Evolutionary conservation across 345 rosid species (phyloP).

Genomic region (Theobroma cacao): DNA sequence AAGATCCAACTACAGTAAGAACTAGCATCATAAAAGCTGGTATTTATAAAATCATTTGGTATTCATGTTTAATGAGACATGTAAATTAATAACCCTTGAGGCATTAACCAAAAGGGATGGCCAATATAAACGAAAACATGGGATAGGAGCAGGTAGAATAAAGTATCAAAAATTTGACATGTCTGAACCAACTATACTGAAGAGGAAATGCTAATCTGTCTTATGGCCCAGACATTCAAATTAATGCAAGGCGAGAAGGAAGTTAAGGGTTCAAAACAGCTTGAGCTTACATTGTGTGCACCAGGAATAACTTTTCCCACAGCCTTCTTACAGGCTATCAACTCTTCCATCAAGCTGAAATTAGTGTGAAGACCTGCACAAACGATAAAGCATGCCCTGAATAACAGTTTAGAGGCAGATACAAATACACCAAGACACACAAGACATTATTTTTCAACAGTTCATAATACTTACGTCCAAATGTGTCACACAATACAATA

Average conservation of each 20-base stretch:
- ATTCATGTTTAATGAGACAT: neutral
- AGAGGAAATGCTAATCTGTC: neutral
- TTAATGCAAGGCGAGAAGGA: neutral
- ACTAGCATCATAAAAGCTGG: neutral
- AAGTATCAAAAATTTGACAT: neutral
- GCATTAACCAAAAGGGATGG: neutral
- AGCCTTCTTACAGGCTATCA: constrained; percentile 85
- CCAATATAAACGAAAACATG: neutral
- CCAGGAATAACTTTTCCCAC: constrained; percentile 73
- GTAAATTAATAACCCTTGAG: no score
- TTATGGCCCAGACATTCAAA: neutral
- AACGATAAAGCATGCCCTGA: constrained; percentile 6
- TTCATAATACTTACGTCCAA: constrained; percentile 72
- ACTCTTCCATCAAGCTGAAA: constrained; percentile 93
- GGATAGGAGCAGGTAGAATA: neutral
- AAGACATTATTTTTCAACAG: constrained; percentile 13
- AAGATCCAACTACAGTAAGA: neutral
- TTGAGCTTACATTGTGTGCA: constrained; percentile 72
- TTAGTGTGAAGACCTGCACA: constrained; percentile 89
- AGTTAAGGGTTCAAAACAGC: neutral
- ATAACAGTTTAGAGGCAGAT: constrained; percentile 20
- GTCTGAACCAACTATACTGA: neutral
- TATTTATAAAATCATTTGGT: neutral
- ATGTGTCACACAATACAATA: constrained; percentile 86
- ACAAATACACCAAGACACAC: constrained; percentile 13